These are phyloP conservation scores for Penicillium sp. DNA, from an alignment of 2,329 filamentous ascomycete species.

Conservation along the genomic window DNA sequence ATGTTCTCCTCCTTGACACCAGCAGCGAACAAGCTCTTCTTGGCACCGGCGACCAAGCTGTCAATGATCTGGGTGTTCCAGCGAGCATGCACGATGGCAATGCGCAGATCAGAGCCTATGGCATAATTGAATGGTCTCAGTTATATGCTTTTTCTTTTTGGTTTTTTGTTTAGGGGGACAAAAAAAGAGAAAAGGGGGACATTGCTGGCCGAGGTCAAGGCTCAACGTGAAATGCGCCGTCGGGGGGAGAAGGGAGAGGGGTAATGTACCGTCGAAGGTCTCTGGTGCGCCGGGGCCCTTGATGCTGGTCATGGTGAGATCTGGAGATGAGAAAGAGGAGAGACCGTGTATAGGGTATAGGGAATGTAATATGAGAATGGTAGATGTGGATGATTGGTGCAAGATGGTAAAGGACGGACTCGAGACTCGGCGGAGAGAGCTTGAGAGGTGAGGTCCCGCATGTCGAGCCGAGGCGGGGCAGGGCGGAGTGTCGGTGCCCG, in stretches of 20 bases:
- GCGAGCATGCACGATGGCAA: constrained; percentile 91
- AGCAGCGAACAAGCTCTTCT: constrained; percentile 66
- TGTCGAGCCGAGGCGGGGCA: no score
- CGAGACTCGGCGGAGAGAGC: not conserved
- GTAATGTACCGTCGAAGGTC: constrained; percentile 49
- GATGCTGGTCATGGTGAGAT: constrained; percentile 44
- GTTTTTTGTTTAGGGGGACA: no score
- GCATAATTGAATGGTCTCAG: no score
- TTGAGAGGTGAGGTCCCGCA: constrained; percentile 1
- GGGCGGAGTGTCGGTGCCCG: no score
- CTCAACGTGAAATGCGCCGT: not conserved
- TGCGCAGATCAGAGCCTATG: constrained; percentile 65
- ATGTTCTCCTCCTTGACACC: constrained; percentile 88
- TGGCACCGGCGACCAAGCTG: constrained; percentile 72
- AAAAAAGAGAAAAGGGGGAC: no score
- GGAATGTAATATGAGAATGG: constrained; percentile 1
- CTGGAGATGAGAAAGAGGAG: not conserved
- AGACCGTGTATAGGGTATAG: not conserved
- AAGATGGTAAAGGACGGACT: not conserved
- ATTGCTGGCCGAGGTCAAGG: no score
- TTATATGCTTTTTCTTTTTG: not conserved
- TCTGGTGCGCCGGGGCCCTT: constrained; percentile 59
- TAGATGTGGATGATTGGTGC: not conserved
- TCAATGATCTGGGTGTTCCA: constrained; percentile 91
- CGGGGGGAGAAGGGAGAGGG: not conserved